Conservation (phyloP, 768 basidiomycete genomes). For the Rhizopogon vulgaris region DNA sequence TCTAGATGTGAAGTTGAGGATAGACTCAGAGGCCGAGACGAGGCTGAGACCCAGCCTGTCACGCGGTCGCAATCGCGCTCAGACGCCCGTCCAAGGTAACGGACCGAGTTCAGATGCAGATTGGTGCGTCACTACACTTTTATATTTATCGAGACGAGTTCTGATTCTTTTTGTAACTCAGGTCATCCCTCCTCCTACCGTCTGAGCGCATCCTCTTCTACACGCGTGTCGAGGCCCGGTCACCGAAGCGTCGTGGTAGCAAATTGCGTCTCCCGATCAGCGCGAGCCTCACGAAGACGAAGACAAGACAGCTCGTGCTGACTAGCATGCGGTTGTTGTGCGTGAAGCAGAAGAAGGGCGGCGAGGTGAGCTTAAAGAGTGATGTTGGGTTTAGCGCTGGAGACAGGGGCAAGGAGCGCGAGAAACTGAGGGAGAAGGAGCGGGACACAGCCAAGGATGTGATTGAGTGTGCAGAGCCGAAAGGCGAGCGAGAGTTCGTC, state of each 20-base stretch:
- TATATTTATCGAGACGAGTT: not conserved
- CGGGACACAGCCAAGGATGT: constrained; percentile 42
- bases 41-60: constrained; percentile 25
- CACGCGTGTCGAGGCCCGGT: constrained; percentile 48
- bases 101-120: constrained; percentile 30
- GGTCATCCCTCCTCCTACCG: constrained; percentile 32
- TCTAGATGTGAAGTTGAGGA: not conserved
- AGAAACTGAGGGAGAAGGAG: constrained; percentile 23
- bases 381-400: constrained; percentile 37
- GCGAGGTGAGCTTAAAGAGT: constrained; percentile 39
- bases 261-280: constrained; percentile 46
- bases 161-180: constrained; percentile 9
- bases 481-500: constrained; percentile 54
- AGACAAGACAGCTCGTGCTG: constrained; percentile 49
- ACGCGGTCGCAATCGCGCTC: constrained; percentile 46
- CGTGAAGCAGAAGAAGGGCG: constrained; percentile 40
- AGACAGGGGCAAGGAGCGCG: constrained; percentile 1
- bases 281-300: constrained; percentile 39
- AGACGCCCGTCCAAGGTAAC: constrained; percentile 52
- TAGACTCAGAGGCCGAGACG: not conserved
- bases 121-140: constrained; percentile 32
- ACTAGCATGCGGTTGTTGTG: constrained; percentile 54
- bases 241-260: constrained; percentile 51
- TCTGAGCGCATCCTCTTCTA: constrained; percentile 46
- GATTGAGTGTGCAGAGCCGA: constrained; percentile 43